Percentiles rank a stretch among this genome's conserved stretches.
These are phyloP conservation scores for Juglanconis sp. DNA, from an alignment of 2,329 filamentous ascomycete species.

Conservation along the genomic window DNA sequence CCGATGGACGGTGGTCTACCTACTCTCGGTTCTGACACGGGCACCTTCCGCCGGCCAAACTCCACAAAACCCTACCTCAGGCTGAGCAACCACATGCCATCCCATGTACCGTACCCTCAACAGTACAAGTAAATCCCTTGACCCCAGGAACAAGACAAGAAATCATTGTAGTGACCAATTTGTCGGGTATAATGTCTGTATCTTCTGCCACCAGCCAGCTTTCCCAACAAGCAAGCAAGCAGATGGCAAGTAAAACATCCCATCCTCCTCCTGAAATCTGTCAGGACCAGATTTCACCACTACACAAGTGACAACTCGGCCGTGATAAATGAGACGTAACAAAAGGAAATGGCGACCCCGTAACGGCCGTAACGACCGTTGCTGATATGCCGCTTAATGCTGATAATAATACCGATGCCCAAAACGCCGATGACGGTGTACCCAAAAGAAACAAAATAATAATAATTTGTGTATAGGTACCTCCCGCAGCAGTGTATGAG, in stretches of 20 bases:
- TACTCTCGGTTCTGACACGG: no score
- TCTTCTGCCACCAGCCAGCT: conserved; percentile 8
- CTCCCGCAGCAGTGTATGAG: background rate
- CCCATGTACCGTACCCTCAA: no score
- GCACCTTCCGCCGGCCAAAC: no score
- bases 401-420: background rate
- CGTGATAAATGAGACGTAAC: no score
- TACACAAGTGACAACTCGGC: no score
- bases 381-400: background rate
- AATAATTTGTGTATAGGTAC: no score
- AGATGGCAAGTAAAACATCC: background rate
- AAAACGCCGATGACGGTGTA: background rate
- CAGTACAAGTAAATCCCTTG: background rate
- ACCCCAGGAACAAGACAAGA: background rate
- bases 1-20: no score
- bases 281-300: background rate
- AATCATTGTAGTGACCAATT: background rate
- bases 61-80: no score
- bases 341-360: background rate
- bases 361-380: background rate
- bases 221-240: background rate
- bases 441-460: background rate
- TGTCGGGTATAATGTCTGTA: conserved; percentile 15
- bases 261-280: background rate
- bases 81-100: no score